These are phyloP conservation scores for Chalara sp. DNA, from an alignment of 2,329 filamentous ascomycete genomes.

Conservation along the genomic window DNA sequence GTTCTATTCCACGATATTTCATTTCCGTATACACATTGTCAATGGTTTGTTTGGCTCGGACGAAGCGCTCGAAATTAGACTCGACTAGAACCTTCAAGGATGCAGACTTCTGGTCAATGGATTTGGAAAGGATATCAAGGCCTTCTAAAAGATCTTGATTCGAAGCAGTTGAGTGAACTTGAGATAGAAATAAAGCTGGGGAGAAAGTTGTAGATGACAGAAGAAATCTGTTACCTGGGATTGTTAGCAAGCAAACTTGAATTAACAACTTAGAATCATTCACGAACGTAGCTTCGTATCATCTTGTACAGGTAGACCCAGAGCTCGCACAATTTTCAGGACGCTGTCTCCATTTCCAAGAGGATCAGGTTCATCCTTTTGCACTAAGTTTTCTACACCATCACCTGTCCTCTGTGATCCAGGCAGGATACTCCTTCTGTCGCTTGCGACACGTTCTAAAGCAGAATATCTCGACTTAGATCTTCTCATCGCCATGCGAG, in stretches of 20 bases:
- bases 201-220: conserved; percentile 95
- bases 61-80: conserved; percentile 97
- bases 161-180: conserved; percentile 81
- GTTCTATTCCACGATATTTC: conserved; percentile 63
- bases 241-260: conserved; percentile 11
- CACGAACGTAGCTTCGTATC: conserved; percentile 67
- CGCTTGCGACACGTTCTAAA: conserved; percentile 68
- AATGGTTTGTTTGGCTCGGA: conserved; percentile 93
- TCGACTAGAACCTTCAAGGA: conserved; percentile 95
- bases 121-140: conserved; percentile 77
- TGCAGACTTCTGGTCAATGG: conserved; percentile 96
- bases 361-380: conserved; percentile 89
- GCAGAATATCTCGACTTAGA: conserved; percentile 79
- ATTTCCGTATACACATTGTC: conserved; percentile 99
- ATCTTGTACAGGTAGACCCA: conserved; percentile 77
- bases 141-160: conserved; percentile 75
- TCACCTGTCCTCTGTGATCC: conserved; percentile 62
- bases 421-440: conserved; percentile 54
- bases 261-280: not conserved
- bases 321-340: conserved; percentile 67
- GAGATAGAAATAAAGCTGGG: conserved; percentile 82
- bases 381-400: conserved; percentile 70
- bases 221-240: conserved; percentile 78
- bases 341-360: conserved; percentile 85
- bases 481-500: conserved; percentile 36